Conservation (phyloP, 2,329 filamentous ascomycete genomes). For the Didymella exigua region DNA sequence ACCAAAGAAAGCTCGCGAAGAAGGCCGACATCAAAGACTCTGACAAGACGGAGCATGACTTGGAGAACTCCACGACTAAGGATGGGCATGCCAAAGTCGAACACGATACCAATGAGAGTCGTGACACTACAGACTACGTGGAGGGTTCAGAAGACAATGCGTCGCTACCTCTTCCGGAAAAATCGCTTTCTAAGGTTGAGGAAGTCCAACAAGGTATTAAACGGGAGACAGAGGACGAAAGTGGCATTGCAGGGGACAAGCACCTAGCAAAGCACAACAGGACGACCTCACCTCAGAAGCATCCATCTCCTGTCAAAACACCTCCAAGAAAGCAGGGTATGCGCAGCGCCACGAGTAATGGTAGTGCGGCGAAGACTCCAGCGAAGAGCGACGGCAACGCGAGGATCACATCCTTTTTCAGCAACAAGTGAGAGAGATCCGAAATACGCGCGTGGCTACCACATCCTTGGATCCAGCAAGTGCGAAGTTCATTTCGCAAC, state of each 20-base stretch:
- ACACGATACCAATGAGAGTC: constrained; percentile 48
- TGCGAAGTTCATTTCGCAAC: constrained; percentile 13
- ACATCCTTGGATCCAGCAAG: constrained; percentile 19
- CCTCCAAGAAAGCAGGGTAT: constrained; percentile 51
- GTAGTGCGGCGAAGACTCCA: constrained; percentile 52
- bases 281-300: constrained; percentile 28
- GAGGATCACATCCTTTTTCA: constrained; percentile 65
- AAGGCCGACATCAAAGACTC: constrained; percentile 21
- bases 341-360: constrained; percentile 64
- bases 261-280: constrained; percentile 50
- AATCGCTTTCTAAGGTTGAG: constrained; percentile 11
- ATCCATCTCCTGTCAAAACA: constrained; percentile 34
- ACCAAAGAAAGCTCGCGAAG: constrained; percentile 52
- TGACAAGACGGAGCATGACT: constrained; percentile 32
- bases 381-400: constrained; percentile 57
- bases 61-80: constrained; percentile 31
- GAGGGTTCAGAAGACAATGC: constrained; percentile 59
- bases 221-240: constrained; percentile 42
- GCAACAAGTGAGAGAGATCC: constrained; percentile 49
- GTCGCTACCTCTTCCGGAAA: constrained; percentile 52
- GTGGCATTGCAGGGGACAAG: constrained; percentile 38
- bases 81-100: constrained; percentile 42
- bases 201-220: constrained; percentile 51
- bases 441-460: constrained; percentile 7
- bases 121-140: constrained; percentile 51